Evolutionary conservation across 2,329 filamentous ascomycete genomes (phyloP).

Genomic region (Chrysoporthe cubensis): DNA sequence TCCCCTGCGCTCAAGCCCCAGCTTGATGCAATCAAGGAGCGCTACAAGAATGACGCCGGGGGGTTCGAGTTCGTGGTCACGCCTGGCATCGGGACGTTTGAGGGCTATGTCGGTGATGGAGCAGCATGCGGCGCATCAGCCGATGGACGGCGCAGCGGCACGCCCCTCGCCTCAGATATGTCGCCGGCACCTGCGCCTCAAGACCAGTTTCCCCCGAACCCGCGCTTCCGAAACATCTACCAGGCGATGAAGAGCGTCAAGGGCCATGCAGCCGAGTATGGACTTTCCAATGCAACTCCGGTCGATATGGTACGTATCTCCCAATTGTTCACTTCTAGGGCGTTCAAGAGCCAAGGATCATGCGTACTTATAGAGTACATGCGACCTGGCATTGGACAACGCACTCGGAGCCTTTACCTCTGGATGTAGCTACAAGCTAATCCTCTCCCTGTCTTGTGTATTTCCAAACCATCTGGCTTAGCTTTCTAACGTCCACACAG

Average conservation of each 20-base stretch:
- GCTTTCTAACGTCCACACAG: background rate
- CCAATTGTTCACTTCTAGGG: background rate
- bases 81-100: slow-evolving; percentile 32
- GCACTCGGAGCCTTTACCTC: too few species aligned
- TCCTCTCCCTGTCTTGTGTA: background rate
- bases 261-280: slow-evolving; percentile 25
- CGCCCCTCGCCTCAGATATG: slow-evolving; percentile 32
- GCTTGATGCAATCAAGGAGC: slow-evolving; percentile 29
- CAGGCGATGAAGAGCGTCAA: slow-evolving; percentile 26
- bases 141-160: slow-evolving; percentile 31
- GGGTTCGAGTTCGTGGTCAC: slow-evolving; percentile 32
- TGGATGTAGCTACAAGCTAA: background rate
- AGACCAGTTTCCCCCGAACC: slow-evolving; percentile 27
- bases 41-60: slow-evolving; percentile 17
- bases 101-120: slow-evolving; percentile 33
- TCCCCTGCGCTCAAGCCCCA: slow-evolving; percentile 20
- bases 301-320: slow-evolving; percentile 30
- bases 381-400: too few species aligned
- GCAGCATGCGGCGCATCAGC: slow-evolving; percentile 31
- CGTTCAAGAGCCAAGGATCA: background rate
- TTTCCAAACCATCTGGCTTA: background rate
- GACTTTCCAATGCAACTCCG: slow-evolving; percentile 31
- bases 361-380: too few species aligned
- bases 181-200: slow-evolving; percentile 31
- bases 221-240: slow-evolving; percentile 31